These are phyloP conservation scores for Ampelomyces quisqualis DNA, from an alignment of 2,329 filamentous ascomycete genomes.

Conservation along the genomic window DNA sequence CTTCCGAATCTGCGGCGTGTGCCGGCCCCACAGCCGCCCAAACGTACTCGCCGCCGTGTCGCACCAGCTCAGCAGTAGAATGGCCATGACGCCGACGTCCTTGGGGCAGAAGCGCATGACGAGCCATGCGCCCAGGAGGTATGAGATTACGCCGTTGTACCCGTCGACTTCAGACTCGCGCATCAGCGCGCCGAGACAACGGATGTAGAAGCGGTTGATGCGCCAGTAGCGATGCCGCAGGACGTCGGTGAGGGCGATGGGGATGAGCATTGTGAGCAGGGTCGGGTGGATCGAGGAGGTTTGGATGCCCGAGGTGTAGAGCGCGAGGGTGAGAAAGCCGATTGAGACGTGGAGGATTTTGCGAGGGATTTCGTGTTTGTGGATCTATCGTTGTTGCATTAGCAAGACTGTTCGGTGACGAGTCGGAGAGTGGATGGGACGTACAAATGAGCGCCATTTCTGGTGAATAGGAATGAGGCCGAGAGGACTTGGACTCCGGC, in stretches of 20 bases:
- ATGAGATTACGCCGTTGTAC: conserved; percentile 97
- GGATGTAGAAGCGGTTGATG: conserved; percentile 86
- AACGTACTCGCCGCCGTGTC: conserved; percentile 96
- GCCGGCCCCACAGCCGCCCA: conserved; percentile 82
- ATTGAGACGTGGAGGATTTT: conserved; percentile 95
- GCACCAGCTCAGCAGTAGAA: conserved; percentile 93
- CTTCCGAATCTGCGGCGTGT: conserved; percentile 79
- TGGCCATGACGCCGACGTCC: conserved; percentile 84
- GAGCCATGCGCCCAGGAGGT: conserved; percentile 85
- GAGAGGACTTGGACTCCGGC: conserved; percentile 85
- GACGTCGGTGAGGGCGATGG: conserved; percentile 79
- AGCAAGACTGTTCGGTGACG: conserved; percentile 5
- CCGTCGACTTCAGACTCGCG: conserved; percentile 91
- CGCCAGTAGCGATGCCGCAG: conserved; percentile 78
- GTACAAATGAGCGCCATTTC: conserved; percentile 83
- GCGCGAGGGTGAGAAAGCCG: conserved; percentile 84
- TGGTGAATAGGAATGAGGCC: conserved; percentile 94
- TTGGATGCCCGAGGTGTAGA: conserved; percentile 80
- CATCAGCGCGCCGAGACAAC: conserved; percentile 84
- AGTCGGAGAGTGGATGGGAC: conserved; percentile 15
- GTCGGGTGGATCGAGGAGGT: conserved; percentile 77
- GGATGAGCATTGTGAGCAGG: conserved; percentile 76
- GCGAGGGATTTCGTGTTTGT: conserved; percentile 94
- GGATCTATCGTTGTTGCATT: conserved; percentile 49
- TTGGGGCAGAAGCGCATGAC: conserved; percentile 88